These are phyloP conservation scores for Nothophoma quercina DNA, from an alignment of 2,329 filamentous ascomycete species.

Conservation along the genomic window DNA sequence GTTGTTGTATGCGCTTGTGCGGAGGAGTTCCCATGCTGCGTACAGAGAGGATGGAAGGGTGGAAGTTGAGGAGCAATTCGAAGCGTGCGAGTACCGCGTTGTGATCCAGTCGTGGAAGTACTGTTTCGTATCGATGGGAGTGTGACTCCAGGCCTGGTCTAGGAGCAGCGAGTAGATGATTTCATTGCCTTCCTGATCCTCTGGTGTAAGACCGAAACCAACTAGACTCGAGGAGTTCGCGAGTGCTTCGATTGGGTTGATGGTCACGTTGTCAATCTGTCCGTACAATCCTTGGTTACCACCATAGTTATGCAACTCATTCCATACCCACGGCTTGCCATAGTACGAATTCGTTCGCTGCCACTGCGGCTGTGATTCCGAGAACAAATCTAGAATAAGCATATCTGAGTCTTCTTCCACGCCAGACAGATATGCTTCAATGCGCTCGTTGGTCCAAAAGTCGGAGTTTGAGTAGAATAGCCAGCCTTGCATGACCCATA, in stretches of 20 bases:
- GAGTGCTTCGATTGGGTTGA: slow-evolving; percentile 56
- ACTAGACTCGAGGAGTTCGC: slow-evolving; percentile 53
- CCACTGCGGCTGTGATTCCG: slow-evolving; percentile 61
- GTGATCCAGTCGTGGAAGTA: slow-evolving; percentile 60
- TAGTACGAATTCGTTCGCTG: slow-evolving; percentile 59
- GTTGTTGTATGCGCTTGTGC: slow-evolving; percentile 59
- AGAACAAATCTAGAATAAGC: slow-evolving; percentile 61
- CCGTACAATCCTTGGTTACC: slow-evolving; percentile 61
- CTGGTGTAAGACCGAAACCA: slow-evolving; percentile 59
- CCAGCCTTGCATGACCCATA: slow-evolving; percentile 63
- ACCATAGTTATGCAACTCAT: slow-evolving; percentile 60
- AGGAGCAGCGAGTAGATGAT: slow-evolving; percentile 61
- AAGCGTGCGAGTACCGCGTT: slow-evolving; percentile 48
- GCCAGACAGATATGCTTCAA: slow-evolving; percentile 60
- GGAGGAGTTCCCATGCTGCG: slow-evolving; percentile 57
- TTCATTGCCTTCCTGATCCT: slow-evolving; percentile 62
- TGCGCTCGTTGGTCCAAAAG: slow-evolving; percentile 56
- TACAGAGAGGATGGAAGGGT: slow-evolving; percentile 44
- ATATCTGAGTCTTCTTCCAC: slow-evolving; percentile 55
- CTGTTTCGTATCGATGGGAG: slow-evolving; percentile 52
- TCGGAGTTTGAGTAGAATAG: no score
- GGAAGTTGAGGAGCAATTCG: slow-evolving; percentile 6
- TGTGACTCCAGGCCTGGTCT: slow-evolving; percentile 59
- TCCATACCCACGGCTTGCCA: slow-evolving; percentile 64
- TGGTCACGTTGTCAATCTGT: slow-evolving; percentile 59